A percentile compares a stretch with the other conserved stretches of the same genome.
These are phyloP conservation scores for Penicillium paxilli DNA, from an alignment of 495 filamentous ascomycete species.

Conservation along the genomic window DNA sequence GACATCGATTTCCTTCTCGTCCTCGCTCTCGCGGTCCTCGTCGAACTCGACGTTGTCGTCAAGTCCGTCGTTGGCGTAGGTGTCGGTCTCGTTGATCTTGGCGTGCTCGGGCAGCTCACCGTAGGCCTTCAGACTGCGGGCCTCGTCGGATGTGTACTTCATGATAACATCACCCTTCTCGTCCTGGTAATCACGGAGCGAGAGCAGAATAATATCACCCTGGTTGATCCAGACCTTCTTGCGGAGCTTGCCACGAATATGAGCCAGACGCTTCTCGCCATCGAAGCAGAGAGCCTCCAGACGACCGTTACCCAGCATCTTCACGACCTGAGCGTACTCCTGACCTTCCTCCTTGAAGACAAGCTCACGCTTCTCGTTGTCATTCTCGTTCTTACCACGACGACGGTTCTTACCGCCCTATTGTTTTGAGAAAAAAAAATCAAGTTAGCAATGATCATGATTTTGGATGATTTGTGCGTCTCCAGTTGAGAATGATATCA, in stretches of 20 bases:
- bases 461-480: neutral
- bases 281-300: slow-evolving; percentile 98
- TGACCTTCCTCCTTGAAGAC: slow-evolving; percentile 99
- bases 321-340: slow-evolving; percentile 97
- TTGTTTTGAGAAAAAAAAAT: slow-evolving; percentile 19
- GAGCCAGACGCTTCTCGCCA: slow-evolving; percentile 63
- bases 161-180: slow-evolving; percentile 99
- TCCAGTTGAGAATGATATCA: neutral
- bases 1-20: slow-evolving; percentile 61
- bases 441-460: slow-evolving; percentile 15
- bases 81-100: slow-evolving; percentile 99
- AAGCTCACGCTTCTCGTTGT: slow-evolving; percentile 98
- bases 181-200: slow-evolving; percentile 97
- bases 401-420: slow-evolving; percentile 98
- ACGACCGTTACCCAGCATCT: slow-evolving; percentile 98
- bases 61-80: slow-evolving; percentile 67
- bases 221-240: slow-evolving; percentile 99
- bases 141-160: slow-evolving; percentile 98
- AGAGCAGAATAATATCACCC: slow-evolving; percentile 97
- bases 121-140: slow-evolving; percentile 89
- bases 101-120: slow-evolving; percentile 95
- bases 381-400: slow-evolving; percentile 99
- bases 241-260: slow-evolving; percentile 81
- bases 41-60: slow-evolving; percentile 63
- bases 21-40: slow-evolving; percentile 57